phyloP scores from a whole-genome alignment of 1,284 basidiomycete genomes.

The Inonotus hispidus region DNA sequence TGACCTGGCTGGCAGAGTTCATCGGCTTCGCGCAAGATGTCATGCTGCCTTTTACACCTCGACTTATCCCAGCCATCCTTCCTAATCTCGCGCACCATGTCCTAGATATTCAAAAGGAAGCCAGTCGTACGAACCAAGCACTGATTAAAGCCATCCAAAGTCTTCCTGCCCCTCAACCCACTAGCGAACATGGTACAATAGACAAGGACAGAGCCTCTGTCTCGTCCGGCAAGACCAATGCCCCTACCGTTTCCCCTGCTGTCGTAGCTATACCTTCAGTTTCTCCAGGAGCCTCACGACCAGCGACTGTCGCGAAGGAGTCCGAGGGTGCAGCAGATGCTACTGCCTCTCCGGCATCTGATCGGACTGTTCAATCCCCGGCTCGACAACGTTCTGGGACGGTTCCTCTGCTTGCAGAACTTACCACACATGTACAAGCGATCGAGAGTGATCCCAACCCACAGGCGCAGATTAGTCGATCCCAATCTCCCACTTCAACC shows the following conservation, averaged over 20 bases:
- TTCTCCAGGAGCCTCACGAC: slow-evolving; percentile 6
- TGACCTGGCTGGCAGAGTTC: slow-evolving; percentile 93
- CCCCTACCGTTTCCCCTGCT: slow-evolving; percentile 20
- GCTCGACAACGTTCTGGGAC: slow-evolving; percentile 35
- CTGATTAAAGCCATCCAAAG: slow-evolving; percentile 84
- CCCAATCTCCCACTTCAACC: slow-evolving; percentile 52
- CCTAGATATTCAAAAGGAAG: slow-evolving; percentile 83
- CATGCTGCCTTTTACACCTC: slow-evolving; percentile 91
- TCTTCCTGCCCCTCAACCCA: slow-evolving; percentile 67
- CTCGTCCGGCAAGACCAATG: slow-evolving; percentile 31
- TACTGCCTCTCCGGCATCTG: slow-evolving; percentile 33
- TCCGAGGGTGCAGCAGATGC: slow-evolving; percentile 14
- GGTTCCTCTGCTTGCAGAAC: slow-evolving; percentile 11
- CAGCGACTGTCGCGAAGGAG: background rate
- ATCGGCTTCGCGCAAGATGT: slow-evolving; percentile 85
- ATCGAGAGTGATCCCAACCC: slow-evolving; percentile 2
- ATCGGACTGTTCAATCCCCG: slow-evolving; percentile 21
- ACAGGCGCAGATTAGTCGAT: slow-evolving; percentile 37
- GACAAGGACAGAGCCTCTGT: slow-evolving; percentile 28
- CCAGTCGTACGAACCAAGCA: slow-evolving; percentile 81
- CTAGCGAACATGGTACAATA: slow-evolving; percentile 33
- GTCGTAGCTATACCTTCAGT: background rate
- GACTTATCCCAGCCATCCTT: slow-evolving; percentile 87
- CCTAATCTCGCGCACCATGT: slow-evolving; percentile 93
- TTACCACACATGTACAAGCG: background rate